phyloP scores from a whole-genome alignment of 2,329 filamentous ascomycete species.

The Ophiocordyceps camponoti-rufipedis region DNA sequence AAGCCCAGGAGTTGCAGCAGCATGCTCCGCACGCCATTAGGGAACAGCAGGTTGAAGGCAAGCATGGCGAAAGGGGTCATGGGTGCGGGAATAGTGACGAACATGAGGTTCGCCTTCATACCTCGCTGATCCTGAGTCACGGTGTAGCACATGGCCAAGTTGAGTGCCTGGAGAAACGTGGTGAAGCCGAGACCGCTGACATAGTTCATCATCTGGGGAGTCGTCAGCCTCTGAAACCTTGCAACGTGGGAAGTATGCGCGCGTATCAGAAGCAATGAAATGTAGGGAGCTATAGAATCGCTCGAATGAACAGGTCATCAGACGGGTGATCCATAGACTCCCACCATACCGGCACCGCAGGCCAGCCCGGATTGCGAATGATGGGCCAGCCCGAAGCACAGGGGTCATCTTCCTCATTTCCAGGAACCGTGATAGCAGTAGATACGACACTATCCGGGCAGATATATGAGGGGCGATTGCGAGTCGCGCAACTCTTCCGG shows the following conservation, averaged over 20 bases:
- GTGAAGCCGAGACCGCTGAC: constrained; percentile 12
- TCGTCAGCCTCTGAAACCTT: constrained; percentile 5
- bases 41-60: constrained; percentile 50
- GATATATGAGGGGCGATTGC: constrained; percentile 39
- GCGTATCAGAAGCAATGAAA: constrained; percentile 11
- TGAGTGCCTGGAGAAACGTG: constrained; percentile 45
- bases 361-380: constrained; percentile 51
- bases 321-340: constrained; percentile 53
- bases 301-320: constrained; percentile 38
- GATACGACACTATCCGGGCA: constrained; percentile 54
- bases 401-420: constrained; percentile 67
- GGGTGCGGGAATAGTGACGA: constrained; percentile 70
- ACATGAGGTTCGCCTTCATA: constrained; percentile 57
- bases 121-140: constrained; percentile 73
- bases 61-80: constrained; percentile 69
- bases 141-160: constrained; percentile 68
- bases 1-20: constrained; percentile 59
- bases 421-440: constrained; percentile 71
- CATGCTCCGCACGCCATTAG: constrained; percentile 32
- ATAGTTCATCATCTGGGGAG: constrained; percentile 13
- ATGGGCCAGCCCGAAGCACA: constrained; percentile 39
- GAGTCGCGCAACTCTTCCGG: not conserved
- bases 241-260: constrained; percentile 3
- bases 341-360: constrained; percentile 58
- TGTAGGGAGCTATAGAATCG: constrained; percentile 48